Conservation (phyloP, 176 grass and related monocot genomes). For the Eragrostis curvula region DNA sequence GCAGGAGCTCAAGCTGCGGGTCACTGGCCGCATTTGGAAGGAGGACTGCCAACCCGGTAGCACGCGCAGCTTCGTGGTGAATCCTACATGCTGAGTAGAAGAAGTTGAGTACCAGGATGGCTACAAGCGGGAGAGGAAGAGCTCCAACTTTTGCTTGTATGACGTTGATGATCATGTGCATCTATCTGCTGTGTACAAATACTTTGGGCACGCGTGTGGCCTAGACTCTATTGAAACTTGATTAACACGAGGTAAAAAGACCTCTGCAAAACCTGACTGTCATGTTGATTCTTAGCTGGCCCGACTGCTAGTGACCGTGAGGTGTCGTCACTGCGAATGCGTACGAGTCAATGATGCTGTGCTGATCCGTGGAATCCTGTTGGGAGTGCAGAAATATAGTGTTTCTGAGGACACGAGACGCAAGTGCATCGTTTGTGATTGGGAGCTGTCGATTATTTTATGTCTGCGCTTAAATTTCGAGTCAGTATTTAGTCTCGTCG, state of each 20-base stretch:
- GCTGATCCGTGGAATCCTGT: no score
- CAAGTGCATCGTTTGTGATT: no score
- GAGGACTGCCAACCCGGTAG: slow-evolving; percentile 33
- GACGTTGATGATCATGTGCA: slow-evolving; percentile 1
- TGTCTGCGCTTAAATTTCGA: no score
- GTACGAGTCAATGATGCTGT: not conserved
- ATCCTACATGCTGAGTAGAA: not conserved
- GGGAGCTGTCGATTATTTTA: no score
- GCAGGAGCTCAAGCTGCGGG: slow-evolving; percentile 69
- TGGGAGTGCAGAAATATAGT: no score
- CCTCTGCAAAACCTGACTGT: not conserved
- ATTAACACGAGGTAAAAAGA: slow-evolving; percentile 25
- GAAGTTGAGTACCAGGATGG: no score
- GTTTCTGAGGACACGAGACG: not conserved
- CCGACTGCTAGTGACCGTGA: not conserved
- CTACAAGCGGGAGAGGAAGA: not conserved
- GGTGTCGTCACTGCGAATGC: not conserved
- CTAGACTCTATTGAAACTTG: not conserved
- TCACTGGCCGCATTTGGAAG: slow-evolving; percentile 64
- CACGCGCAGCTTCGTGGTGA: not conserved
- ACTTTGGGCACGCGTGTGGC: slow-evolving; percentile 12
- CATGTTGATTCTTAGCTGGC: not conserved
- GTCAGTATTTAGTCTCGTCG: no score
- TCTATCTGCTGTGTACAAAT: slow-evolving; percentile 36
- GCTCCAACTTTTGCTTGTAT: not conserved